Evolutionary conservation across 306 rosid genomes (phyloP), one percentile per base, ranked within the genome.

Genomic region (Dalbergia cultrata): DNA sequence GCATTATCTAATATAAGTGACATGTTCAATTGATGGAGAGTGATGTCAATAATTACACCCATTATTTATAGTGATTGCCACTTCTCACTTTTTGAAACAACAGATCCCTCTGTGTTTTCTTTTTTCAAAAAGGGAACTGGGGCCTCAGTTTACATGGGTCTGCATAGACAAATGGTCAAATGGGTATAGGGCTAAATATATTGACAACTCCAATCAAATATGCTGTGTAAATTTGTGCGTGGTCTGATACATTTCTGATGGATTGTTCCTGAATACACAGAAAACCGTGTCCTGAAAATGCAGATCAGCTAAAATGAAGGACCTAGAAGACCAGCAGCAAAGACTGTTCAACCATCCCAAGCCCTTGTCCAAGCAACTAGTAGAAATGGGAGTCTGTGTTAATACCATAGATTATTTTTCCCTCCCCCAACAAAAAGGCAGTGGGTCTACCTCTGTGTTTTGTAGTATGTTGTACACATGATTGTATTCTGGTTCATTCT

Each of bases 1-100:
- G 72, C 90, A 72, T 81, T 83, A 82, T 80, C 52, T 52, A 61
- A 82, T 80, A 45, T 52, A 61, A 81, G 88, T 90, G 82, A 54
- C 10, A 26, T 70, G 74, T 11, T 76, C 81, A 59, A 18, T 81
- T 72, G 73, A 64, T 77, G 82, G 82, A 79, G 68, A 61, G 82
- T 67, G 60, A 52, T 83, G 65, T 72, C 79, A 72, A 78, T 41
- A 19, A 72, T 60, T 19, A 53, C 73, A 45, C 83, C 76, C 75
- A 71, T 61, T 72, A 14, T 60, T 61, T 72, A 14, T 60, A 67
- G 65, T 84, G 73, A 61, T 34, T 58, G 77, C 73, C 77, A 63
- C 82, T 50, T 74, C 43, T 85, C 31, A 13, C 37, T 47, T 57
- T 70, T 52, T 39, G 57, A 44, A 61, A 54, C 60, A 65, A 4